phyloP scores from a whole-genome alignment of 2,329 filamentous ascomycete genomes.

The Xenoacremonium recifei region DNA sequence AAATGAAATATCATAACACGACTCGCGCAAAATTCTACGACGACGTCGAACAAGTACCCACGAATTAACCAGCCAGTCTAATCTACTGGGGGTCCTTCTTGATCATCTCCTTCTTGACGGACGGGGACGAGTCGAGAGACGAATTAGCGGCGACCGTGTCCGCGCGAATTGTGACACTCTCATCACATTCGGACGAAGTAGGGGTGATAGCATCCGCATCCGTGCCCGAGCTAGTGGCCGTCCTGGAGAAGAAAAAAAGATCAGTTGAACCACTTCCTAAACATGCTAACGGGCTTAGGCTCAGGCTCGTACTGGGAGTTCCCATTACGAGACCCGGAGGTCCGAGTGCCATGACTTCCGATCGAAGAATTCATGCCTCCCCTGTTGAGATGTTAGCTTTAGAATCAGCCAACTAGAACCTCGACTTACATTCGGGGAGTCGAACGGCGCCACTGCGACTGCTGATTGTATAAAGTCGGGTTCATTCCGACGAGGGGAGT shows the following conservation, averaged over 20 bases:
- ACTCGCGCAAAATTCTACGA: slow-evolving; percentile 2
- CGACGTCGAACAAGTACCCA: neutral
- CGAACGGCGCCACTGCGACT: slow-evolving; percentile 36
- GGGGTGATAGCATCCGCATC: slow-evolving; percentile 39
- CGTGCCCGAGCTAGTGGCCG: slow-evolving; percentile 38
- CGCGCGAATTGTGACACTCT: slow-evolving; percentile 54
- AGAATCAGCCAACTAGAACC: slow-evolving; percentile 5
- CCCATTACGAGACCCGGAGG: slow-evolving; percentile 32
- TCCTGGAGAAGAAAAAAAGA: slow-evolving; percentile 32
- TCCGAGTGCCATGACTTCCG: slow-evolving; percentile 25
- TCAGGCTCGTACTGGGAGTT: slow-evolving; percentile 39
- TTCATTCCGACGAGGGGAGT: slow-evolving; percentile 58
- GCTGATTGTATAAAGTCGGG: slow-evolving; percentile 35
- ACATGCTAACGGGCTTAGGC: too few species aligned
- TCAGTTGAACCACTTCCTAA: slow-evolving; percentile 33
- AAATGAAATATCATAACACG: too few species aligned
- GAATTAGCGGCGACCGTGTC: slow-evolving; percentile 46
- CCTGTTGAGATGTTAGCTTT: slow-evolving; percentile 1
- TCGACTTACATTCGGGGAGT: slow-evolving; percentile 30
- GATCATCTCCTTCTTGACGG: slow-evolving; percentile 38
- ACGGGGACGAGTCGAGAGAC: slow-evolving; percentile 46
- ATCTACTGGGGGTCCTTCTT: slow-evolving; percentile 28
- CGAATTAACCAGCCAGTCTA: neutral
- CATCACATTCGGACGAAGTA: slow-evolving; percentile 49
- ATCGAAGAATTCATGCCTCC: slow-evolving; percentile 27